These are phyloP conservation scores for Hymenoscyphus salicellus DNA, from an alignment of 2,329 filamentous ascomycete species.

Conservation along the genomic window DNA sequence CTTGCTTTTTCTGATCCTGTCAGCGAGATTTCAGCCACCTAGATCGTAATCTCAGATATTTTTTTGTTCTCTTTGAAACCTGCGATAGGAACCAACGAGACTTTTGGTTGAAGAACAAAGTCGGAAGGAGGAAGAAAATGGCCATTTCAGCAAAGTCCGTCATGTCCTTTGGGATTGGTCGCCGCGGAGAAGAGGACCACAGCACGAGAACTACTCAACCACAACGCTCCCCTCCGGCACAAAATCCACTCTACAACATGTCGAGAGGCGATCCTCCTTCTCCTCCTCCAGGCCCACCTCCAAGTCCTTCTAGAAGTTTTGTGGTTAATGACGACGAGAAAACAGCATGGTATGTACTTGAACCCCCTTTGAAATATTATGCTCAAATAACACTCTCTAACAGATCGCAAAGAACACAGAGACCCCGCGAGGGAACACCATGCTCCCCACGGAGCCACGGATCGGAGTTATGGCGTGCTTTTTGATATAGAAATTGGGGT, in stretches of 20 bases:
- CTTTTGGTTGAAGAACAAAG: not conserved
- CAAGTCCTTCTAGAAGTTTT: slow-evolving; percentile 9
- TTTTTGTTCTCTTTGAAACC: not conserved
- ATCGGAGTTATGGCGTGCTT: not conserved
- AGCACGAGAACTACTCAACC: slow-evolving; percentile 14
- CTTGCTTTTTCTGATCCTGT: slow-evolving; percentile 3
- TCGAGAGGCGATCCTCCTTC: slow-evolving; percentile 13
- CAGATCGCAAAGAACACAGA: slow-evolving; percentile 1
- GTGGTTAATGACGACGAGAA: not conserved
- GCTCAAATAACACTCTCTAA: not conserved
- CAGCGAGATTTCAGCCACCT: slow-evolving; percentile 4
- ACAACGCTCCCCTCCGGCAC: slow-evolving; percentile 1
- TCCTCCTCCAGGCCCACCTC: slow-evolving; percentile 13
- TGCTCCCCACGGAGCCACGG: not conserved
- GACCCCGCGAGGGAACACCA: not conserved
- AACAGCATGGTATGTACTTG: slow-evolving; percentile 3
- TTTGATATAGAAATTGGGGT: not conserved
- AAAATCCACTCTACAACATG: slow-evolving; percentile 9
- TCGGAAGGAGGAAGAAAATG: slow-evolving; percentile 4
- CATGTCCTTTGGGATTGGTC: slow-evolving; percentile 28
- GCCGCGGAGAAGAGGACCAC: slow-evolving; percentile 33
- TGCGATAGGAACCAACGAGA: not conserved
- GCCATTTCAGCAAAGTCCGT: not conserved
- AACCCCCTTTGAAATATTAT: not conserved
- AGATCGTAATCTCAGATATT: not conserved